phyloP scores from a whole-genome alignment of 768 basidiomycete species.

The Collybia mongolica region DNA sequence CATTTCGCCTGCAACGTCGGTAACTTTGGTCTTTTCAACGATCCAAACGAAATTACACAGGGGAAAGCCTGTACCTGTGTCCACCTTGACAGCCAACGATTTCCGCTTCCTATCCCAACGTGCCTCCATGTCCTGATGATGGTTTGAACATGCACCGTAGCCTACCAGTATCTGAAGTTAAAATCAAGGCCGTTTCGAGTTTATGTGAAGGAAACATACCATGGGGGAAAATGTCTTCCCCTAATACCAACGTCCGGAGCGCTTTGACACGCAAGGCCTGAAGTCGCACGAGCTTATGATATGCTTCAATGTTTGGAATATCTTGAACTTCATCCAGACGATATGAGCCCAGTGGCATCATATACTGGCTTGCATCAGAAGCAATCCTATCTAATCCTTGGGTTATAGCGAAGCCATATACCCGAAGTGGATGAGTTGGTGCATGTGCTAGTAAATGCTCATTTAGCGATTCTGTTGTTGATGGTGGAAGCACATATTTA shows the following conservation, averaged over 20 bases:
- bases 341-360: slow-evolving; percentile 60
- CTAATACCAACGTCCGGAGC: slow-evolving; percentile 49
- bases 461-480: slow-evolving; percentile 40
- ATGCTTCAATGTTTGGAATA: slow-evolving; percentile 59
- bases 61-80: slow-evolving; percentile 42
- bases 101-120: slow-evolving; percentile 54
- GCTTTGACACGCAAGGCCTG: slow-evolving; percentile 56
- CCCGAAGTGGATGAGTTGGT: slow-evolving; percentile 47
- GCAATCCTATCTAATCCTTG: slow-evolving; percentile 47
- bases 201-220: slow-evolving; percentile 29
- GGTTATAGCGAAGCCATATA: slow-evolving; percentile 55
- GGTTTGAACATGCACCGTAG: slow-evolving; percentile 60
- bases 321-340: slow-evolving; percentile 44
- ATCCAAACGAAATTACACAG: neutral
- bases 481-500: slow-evolving; percentile 59
- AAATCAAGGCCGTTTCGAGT: slow-evolving; percentile 5
- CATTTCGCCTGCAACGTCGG: slow-evolving; percentile 72
- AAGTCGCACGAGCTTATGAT: slow-evolving; percentile 60
- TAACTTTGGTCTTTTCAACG: slow-evolving; percentile 38
- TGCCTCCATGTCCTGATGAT: slow-evolving; percentile 40
- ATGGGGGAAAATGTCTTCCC: slow-evolving; percentile 70
- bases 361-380: slow-evolving; percentile 55
- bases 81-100: slow-evolving; percentile 43
- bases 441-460: slow-evolving; percentile 57
- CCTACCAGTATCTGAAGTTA: slow-evolving; percentile 24